Percentiles rank a stretch among this genome's conserved stretches.
Evolutionary conservation across 2,329 filamentous ascomycete genomes (phyloP).

Genomic region (Dactylonectria macrodidyma): DNA sequence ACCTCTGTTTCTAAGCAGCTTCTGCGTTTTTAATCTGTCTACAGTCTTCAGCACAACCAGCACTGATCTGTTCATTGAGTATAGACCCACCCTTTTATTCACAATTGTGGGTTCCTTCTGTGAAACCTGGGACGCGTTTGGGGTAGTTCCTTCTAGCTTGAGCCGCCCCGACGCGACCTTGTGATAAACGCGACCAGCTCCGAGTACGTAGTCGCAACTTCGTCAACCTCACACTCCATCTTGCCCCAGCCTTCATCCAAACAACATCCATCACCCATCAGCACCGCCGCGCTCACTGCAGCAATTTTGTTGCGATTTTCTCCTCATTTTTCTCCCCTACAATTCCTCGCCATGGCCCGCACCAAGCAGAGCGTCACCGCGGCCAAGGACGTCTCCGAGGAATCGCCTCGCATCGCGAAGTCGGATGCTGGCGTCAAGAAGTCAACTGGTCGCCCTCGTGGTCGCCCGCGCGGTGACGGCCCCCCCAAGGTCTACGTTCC

Average conservation of each 20-base stretch:
- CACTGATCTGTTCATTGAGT: not conserved
- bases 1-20: not conserved
- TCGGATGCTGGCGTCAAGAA: constrained; percentile 55
- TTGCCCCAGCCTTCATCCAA: constrained; percentile 10
- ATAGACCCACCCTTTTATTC: constrained; percentile 2
- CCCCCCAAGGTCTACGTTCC: constrained; percentile 53
- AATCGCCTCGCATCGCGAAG: constrained; percentile 47
- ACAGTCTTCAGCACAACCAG: not conserved
- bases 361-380: constrained; percentile 50
- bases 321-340: constrained; percentile 11
- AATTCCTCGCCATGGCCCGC: constrained; percentile 49
- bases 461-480: constrained; percentile 58
- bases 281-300: constrained; percentile 10
- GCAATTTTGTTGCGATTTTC: constrained; percentile 36
- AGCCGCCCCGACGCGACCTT: not conserved
- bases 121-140: constrained; percentile 19
- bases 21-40: constrained; percentile 32
- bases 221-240: constrained; percentile 19
- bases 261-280: constrained; percentile 8
- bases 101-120: constrained; percentile 20
- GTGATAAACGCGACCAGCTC: not conserved
- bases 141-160: constrained; percentile 2
- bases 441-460: constrained; percentile 59
- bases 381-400: constrained; percentile 30
- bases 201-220: constrained; percentile 8